phyloP scores from a whole-genome alignment of 495 filamentous ascomycete genomes.

The Penicillium roqueforti region DNA sequence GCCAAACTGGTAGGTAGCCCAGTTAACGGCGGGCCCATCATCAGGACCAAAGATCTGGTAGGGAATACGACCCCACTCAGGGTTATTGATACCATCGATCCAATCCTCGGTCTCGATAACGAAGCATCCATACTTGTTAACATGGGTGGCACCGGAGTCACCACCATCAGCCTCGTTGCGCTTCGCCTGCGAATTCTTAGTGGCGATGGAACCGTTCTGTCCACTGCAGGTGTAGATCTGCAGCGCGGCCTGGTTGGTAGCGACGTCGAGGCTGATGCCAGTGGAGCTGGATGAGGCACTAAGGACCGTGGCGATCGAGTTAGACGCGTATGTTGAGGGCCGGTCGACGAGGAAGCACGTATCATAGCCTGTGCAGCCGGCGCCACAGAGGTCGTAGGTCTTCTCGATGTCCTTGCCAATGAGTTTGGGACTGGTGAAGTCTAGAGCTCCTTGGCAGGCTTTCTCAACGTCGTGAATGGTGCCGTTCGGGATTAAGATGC shows the following conservation, averaged over 20 bases:
- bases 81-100: conserved; percentile 80
- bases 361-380: conserved; percentile 74
- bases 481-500: conserved; percentile 74
- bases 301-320: conserved; percentile 59
- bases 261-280: conserved; percentile 69
- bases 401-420: conserved; percentile 62
- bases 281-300: conserved; percentile 54
- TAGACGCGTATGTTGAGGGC: conserved; percentile 55
- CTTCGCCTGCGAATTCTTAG: conserved; percentile 52
- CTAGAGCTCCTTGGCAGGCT: conserved; percentile 57
- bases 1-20: conserved; percentile 61
- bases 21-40: conserved; percentile 57
- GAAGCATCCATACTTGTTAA: conserved; percentile 66
- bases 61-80: conserved; percentile 61
- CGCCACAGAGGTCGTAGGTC: conserved; percentile 62
- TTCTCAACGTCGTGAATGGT: conserved; percentile 61
- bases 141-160: conserved; percentile 32
- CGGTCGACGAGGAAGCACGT: conserved; percentile 68
- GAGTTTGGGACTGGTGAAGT: conserved; percentile 75
- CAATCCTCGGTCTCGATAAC: conserved; percentile 62
- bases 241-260: conserved; percentile 70
- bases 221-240: conserved; percentile 75
- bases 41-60: conserved; percentile 63
- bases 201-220: conserved; percentile 60
- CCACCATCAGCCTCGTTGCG: conserved; percentile 39